Evolutionary conservation across 1,284 basidiomycete species (phyloP).

Genomic region (Cryptococcus hybrid): DNA sequence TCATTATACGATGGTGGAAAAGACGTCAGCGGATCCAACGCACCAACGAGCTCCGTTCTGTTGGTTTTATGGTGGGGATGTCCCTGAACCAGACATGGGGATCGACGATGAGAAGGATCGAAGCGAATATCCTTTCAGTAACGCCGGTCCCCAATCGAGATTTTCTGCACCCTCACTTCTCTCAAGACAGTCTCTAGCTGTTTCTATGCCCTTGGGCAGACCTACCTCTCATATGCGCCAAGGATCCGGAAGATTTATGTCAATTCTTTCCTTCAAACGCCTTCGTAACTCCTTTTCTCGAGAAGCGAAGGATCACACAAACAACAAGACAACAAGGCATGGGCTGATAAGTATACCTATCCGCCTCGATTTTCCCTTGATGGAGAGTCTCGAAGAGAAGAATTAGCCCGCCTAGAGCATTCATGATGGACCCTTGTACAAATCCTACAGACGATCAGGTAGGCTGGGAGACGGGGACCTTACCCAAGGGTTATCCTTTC

Average conservation of each 20-base stretch:
- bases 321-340: slow-evolving; percentile 2
- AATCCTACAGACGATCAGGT: neutral
- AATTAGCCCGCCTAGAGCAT: neutral
- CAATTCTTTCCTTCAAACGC: slow-evolving; percentile 4
- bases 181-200: slow-evolving; percentile 6
- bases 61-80: slow-evolving; percentile 34
- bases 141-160: slow-evolving; percentile 4
- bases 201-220: slow-evolving; percentile 5
- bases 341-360: slow-evolving; percentile 14
- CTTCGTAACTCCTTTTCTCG: slow-evolving; percentile 1
- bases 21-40: slow-evolving; percentile 13
- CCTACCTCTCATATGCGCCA: slow-evolving; percentile 10
- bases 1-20: slow-evolving; percentile 19
- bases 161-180: slow-evolving; percentile 16
- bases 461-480: neutral
- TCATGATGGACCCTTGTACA: neutral
- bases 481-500: neutral
- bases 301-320: neutral
- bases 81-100: neutral
- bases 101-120: neutral
- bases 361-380: neutral
- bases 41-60: slow-evolving; percentile 15
- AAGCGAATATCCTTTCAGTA: neutral
- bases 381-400: neutral
- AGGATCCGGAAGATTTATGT: neutral